Percentiles rank a stretch among this genome's conserved stretches.
These are phyloP conservation scores for Kurtzmaniella fragi DNA, from an alignment of 805 yeast genomes.

Conservation along the genomic window DNA sequence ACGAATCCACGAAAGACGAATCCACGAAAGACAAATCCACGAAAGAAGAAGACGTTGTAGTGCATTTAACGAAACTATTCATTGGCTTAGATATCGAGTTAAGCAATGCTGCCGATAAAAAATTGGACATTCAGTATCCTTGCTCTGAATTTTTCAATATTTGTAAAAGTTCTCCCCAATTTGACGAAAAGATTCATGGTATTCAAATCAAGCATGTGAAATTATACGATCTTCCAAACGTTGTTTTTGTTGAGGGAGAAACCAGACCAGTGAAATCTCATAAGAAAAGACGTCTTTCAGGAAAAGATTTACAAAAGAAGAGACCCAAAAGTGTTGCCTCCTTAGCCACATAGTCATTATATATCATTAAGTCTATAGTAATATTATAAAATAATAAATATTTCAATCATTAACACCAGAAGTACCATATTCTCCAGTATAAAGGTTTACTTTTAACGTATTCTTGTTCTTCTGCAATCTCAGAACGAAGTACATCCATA, in stretches of 20 bases:
- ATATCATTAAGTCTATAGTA: neutral
- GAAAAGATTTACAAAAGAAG: conserved; percentile 11
- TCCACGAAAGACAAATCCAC: conserved; percentile 7
- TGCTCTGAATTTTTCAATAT: conserved; percentile 83
- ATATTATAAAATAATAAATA: neutral
- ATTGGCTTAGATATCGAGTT: conserved; percentile 65
- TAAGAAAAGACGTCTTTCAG: conserved; percentile 28
- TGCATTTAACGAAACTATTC: conserved; percentile 70
- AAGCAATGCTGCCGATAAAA: conserved; percentile 46
- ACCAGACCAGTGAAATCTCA: conserved; percentile 58
- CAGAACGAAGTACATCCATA: conserved; percentile 19
- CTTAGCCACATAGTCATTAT: conserved; percentile 3
- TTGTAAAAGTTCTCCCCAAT: conserved; percentile 70
- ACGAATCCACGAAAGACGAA: conserved; percentile 1
- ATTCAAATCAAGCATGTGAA: conserved; percentile 62
- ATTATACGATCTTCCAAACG: conserved; percentile 75
- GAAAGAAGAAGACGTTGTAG: conserved; percentile 13
- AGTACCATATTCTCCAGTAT: conserved; percentile 14
- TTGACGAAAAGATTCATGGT: conserved; percentile 54
- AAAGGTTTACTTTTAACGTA: conserved; percentile 13
- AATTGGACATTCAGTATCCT: conserved; percentile 82
- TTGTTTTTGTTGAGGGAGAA: conserved; percentile 77
- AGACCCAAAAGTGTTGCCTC: conserved; percentile 18
- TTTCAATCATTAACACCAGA: conserved; percentile 13
- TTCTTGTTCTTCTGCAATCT: conserved; percentile 23